Conservation (phyloP, 768 basidiomycete species). For the Termitomyces eurrhizus region DNA sequence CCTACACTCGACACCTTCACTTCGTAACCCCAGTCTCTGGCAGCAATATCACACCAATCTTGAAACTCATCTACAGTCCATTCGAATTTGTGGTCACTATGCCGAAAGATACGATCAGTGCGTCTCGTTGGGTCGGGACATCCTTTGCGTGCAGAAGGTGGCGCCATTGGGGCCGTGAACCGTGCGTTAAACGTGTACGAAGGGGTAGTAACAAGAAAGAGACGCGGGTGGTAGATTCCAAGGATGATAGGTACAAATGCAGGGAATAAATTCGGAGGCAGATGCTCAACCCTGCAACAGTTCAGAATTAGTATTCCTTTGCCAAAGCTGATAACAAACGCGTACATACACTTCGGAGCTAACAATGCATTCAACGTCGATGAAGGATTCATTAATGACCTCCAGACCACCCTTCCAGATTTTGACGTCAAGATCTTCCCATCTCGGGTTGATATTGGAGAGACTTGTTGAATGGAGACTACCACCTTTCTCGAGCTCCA, state of each 20-base stretch:
- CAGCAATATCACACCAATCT: conserved; percentile 53
- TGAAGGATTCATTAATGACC: conserved; percentile 59
- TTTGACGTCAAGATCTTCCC: conserved; percentile 63
- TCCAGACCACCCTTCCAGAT: conserved; percentile 78
- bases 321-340: neutral
- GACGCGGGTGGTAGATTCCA: conserved; percentile 70
- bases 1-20: conserved; percentile 62
- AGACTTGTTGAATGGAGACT: conserved; percentile 21
- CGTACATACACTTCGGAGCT: conserved; percentile 84
- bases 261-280: conserved; percentile 53
- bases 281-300: conserved; percentile 70
- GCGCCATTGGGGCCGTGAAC: conserved; percentile 55
- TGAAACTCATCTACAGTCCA: conserved; percentile 78
- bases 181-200: conserved; percentile 80
- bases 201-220: conserved; percentile 80
- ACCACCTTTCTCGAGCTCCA: conserved; percentile 17
- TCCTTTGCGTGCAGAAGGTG: conserved; percentile 44
- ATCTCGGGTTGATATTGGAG: conserved; percentile 40
- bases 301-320: neutral
- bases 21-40: conserved; percentile 68
- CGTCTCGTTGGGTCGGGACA: conserved; percentile 72
- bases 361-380: conserved; percentile 67
- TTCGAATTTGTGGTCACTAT: conserved; percentile 86
- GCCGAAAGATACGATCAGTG: conserved; percentile 73
- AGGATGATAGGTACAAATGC: conserved; percentile 69